Conservation (phyloP, 441 rosid species). For the Gossypium gossypioides region DNA sequence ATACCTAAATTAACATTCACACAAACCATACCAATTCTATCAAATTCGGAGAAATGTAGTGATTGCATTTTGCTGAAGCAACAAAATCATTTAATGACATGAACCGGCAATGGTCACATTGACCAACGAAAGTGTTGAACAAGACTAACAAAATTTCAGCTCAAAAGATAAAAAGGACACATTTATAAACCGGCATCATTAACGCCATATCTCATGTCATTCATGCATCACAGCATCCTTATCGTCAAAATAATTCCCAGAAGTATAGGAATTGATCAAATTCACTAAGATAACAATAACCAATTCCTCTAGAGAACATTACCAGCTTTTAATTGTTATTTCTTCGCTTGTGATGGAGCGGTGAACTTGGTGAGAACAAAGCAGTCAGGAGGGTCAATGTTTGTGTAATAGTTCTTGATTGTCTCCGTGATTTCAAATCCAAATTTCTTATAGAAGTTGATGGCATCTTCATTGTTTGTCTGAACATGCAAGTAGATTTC, state of each 20-base stretch:
- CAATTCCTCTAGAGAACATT: background rate
- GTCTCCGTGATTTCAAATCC: constrained; percentile 77
- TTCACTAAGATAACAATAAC: constrained; percentile 6
- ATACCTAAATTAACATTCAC: too few relatives aligned
- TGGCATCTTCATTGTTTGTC: constrained; percentile 85
- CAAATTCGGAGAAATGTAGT: too few relatives aligned
- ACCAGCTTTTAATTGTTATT: constrained; percentile 24
- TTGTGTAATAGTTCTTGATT: constrained; percentile 72
- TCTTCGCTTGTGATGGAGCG: constrained; percentile 37
- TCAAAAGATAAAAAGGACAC: background rate
- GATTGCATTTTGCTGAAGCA: background rate
- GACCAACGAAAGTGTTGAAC: background rate
- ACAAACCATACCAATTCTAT: too few relatives aligned
- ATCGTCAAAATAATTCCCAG: constrained; percentile 13
- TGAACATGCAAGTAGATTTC: constrained; percentile 93
- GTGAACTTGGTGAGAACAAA: constrained; percentile 58
- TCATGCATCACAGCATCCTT: constrained; percentile 13
- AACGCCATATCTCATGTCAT: constrained; percentile 8
- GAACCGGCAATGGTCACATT: background rate
- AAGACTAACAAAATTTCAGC: background rate
- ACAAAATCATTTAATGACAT: background rate
- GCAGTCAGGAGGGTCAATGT: constrained; percentile 83
- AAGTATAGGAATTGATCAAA: constrained; percentile 7
- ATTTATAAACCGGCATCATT: constrained; percentile 1
- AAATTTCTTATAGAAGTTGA: constrained; percentile 84